Evolutionary conservation across 108 stramenopile species (phyloP), one percentile per base, ranked within the genome.

Genomic region (Skeletonema marinoi): DNA sequence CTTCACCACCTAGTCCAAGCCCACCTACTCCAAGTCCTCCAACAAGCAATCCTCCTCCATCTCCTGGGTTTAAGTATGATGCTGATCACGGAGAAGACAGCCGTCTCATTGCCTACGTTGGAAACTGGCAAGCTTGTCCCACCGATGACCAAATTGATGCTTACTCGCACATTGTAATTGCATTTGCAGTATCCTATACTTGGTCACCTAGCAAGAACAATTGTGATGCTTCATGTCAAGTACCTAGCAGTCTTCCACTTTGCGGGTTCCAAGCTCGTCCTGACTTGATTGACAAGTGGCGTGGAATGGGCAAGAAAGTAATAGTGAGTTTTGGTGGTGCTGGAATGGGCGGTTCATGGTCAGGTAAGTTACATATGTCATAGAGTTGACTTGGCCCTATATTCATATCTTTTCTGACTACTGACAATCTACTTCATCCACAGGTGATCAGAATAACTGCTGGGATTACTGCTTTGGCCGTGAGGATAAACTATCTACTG

Each of bases 401-500:
- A 9, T 1, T 1, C 16, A 0, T 13, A 61, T 35, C 31, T 31
- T 19, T 60, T 21, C 60, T 61, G 14, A 61, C 60, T 4, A n/a
- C 3, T n/a, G 14, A 16, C 14, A 4, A n/a, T 46, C 60, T 31
- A 29, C 25, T 61, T 4, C 25, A 61, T 61, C 1, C 35, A 4
- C 13, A 61, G 60, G 60, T 29, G 76, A 84, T 36, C 16, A 61
- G 10, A 86, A 90, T 62, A 87, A 90, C 64, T 90, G 89, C 73
- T 90, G 89, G 89, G 89, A 90, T 7, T 88, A 90, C 65, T 90
- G 89, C 65, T 90, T 78, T 56, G 89, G 86, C 10, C 78, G 71
- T 63, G 87, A 90, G 65, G 74, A 81, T 8, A 48, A 78, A 19
- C 79, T 90, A 14, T 74, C 87, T 14, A 70, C 78, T 31, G 63